Evolutionary conservation across 2,329 filamentous ascomycete genomes (phyloP).

Genomic region (Aspergillus fischeri): DNA sequence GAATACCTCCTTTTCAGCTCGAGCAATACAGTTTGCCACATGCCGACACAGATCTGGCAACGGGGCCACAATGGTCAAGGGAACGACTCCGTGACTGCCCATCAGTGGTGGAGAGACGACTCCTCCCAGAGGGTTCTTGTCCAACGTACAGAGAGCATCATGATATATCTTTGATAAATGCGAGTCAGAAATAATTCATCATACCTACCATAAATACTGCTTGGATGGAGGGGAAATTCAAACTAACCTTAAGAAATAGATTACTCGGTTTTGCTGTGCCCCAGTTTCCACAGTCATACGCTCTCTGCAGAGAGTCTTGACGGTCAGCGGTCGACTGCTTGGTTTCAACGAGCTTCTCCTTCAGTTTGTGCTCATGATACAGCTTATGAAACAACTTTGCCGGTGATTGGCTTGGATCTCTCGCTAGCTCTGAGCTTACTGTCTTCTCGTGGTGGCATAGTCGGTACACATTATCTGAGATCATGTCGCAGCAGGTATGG

Average conservation of each 20-base stretch:
- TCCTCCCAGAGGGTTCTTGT: constrained; percentile 40
- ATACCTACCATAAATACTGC: neutral
- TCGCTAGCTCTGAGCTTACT: constrained; percentile 56
- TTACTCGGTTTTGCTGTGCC: constrained; percentile 59
- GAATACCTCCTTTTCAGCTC: constrained; percentile 68
- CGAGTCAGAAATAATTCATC: neutral
- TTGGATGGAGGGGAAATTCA: neutral
- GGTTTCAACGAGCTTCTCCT: constrained; percentile 20
- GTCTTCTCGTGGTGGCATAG: constrained; percentile 52
- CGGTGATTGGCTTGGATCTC: constrained; percentile 51
- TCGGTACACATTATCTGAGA: constrained; percentile 47
- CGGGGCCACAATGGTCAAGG: constrained; percentile 65
- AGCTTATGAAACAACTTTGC: constrained; percentile 54
- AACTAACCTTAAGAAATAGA: constrained; percentile 58
- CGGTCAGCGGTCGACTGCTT: constrained; percentile 15
- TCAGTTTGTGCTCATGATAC: constrained; percentile 40
- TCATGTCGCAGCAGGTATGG: constrained; percentile 22
- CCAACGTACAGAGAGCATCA: constrained; percentile 51
- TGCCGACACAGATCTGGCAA: constrained; percentile 69
- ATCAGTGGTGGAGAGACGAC: constrained; percentile 56
- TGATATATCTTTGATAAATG: constrained; percentile 51
- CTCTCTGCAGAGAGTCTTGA: constrained; percentile 49
- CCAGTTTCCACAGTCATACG: constrained; percentile 63
- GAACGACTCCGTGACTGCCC: constrained; percentile 60
- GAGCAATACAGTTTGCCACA: constrained; percentile 70